A percentile compares a stretch with the other conserved stretches of the same genome.
Evolutionary conservation across 352 stramenopile species (phyloP).

Genomic region (Globisporangium apiculatum): DNA sequence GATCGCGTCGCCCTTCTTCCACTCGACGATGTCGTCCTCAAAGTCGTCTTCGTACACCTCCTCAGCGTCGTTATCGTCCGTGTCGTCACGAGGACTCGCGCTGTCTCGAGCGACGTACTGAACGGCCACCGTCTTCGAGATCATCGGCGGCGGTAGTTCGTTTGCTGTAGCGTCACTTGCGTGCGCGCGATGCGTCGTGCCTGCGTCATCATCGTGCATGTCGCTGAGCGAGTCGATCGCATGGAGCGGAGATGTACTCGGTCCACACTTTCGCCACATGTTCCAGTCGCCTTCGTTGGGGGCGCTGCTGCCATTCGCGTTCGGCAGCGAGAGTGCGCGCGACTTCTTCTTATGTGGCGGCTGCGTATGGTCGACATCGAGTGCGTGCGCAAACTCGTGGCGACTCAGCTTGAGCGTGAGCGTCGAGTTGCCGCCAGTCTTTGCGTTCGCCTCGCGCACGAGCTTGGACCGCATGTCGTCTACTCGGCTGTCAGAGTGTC

Average conservation of each 20-base stretch:
- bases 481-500: slow-evolving; percentile 25
- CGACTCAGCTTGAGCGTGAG: slow-evolving; percentile 14
- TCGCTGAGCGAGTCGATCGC: slow-evolving; percentile 8
- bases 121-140: background rate
- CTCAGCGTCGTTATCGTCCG: slow-evolving; percentile 3
- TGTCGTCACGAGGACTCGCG: background rate
- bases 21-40: slow-evolving; percentile 44
- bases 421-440: slow-evolving; percentile 6
- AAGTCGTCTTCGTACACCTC: slow-evolving; percentile 33
- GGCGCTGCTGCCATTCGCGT: slow-evolving; percentile 1
- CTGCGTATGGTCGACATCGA: background rate
- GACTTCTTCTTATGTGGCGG: slow-evolving; percentile 1
- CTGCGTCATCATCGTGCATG: slow-evolving; percentile 2
- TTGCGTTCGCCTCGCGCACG: slow-evolving; percentile 1
- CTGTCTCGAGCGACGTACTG: background rate
- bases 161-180: background rate
- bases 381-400: slow-evolving; percentile 6
- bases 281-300: background rate
- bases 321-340: slow-evolving; percentile 13
- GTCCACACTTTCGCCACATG: background rate
- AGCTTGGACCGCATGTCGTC: slow-evolving; percentile 10
- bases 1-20: slow-evolving; percentile 49
- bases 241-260: slow-evolving; percentile 2
- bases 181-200: background rate
- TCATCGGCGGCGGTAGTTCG: too few species aligned